These are phyloP conservation scores for Termitomyces sp. DNA, from an alignment of 768 basidiomycete genomes.

Conservation along the genomic window DNA sequence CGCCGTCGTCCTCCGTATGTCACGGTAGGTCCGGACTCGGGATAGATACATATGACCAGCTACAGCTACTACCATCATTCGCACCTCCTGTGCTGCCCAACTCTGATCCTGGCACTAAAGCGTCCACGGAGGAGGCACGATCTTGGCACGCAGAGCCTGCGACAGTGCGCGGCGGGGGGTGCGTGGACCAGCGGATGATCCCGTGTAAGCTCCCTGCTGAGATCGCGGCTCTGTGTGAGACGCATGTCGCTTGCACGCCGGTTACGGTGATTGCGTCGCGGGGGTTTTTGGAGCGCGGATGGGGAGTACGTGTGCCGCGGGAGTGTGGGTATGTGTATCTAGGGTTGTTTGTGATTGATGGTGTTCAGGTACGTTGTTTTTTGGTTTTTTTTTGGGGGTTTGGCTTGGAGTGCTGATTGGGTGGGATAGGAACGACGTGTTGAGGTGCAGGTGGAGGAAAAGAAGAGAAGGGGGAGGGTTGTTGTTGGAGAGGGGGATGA, in stretches of 20 bases:
- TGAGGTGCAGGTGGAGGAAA: background rate
- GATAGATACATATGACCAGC: background rate
- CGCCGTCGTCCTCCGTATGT: background rate
- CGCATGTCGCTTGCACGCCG: constrained; percentile 31
- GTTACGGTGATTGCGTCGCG: constrained; percentile 34
- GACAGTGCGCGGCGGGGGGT: background rate
- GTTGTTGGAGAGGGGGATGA: background rate
- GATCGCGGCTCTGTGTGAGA: constrained; percentile 33
- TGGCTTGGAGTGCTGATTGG: background rate
- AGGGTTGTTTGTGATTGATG: constrained; percentile 40
- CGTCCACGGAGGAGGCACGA: too few species aligned
- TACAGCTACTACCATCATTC: too few species aligned
- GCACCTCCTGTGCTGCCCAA: background rate
- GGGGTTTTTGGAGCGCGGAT: constrained; percentile 18
- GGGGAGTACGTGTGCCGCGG: constrained; percentile 25
- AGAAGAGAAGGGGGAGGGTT: background rate
- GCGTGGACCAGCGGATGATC: constrained; percentile 4
- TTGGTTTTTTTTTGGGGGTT: too few species aligned
- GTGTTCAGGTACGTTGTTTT: constrained; percentile 25
- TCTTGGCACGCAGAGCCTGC: background rate
- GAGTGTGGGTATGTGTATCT: constrained; percentile 38
- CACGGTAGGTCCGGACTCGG: background rate
- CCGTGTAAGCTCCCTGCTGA: constrained; percentile 35
- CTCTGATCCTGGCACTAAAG: background rate
- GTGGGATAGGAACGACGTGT: background rate